Evolutionary conservation across 2,329 filamentous ascomycete species (phyloP), one percentile per base, ranked within the genome.

Genomic region (Emergomyces pasteurianus): DNA sequence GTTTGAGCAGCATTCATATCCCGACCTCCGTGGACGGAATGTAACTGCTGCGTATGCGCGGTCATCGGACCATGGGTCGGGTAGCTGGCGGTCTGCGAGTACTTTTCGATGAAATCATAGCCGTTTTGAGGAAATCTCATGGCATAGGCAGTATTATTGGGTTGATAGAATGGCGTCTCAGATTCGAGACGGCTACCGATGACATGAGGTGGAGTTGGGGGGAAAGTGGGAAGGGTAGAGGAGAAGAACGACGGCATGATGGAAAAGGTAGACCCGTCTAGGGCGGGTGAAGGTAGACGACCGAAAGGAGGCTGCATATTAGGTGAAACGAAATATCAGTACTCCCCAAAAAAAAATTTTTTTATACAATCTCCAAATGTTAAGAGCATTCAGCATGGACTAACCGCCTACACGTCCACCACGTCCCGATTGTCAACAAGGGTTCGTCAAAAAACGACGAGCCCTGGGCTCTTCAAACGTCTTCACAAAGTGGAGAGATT

Each of bases 21-120:
- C 61, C 74, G 68, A 56, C 69, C 69, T 59, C 63, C 64, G 58
- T 70, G 72, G 64, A 72, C 66, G 23, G 68, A 62, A 50, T 71
- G 68, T 50, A 67, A 64, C 26, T 68, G 64, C 58, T 69, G 69
- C 16, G 67, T 65, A 63, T 74, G 71, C 40, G 70, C 46, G 58
- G 69, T 70, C 68, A 75, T 70, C 62, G 73, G 61, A 59, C 65
- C 68, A 23, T 70, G 69, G 63, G 73, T 75, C 60, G 68, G 65
- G 66, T 76, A 78, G 61, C 21, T 54, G n/a, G 56, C 58, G 14
- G 54, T 58, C 43, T 70, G 63, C 63, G 74, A 73, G 66, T 76
- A 78, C 65, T 77, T 73, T 62, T 78, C 77, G 65, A 74, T 74
- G 65, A 76, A 77, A 58, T 78, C 77, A 65, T 72, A 74, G 57